Base-by-base conservation (phyloP, 805 yeast genomes). In the Ogataea allantospora region DNA sequence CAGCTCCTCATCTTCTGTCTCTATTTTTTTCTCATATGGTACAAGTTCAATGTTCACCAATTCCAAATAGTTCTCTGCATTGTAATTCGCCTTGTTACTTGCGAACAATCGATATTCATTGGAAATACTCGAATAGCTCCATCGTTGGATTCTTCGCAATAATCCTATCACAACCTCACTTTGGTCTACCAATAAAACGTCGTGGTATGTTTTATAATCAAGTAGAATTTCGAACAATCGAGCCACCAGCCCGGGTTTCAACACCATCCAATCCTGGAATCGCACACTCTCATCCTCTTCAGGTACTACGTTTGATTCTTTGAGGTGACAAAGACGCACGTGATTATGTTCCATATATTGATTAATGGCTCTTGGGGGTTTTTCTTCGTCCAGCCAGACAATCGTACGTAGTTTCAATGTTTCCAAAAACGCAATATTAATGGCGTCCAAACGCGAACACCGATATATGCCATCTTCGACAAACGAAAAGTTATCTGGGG, bases 401-500 rank as follows among this genome's bases (percentile, higher is more conserved):
- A 91, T 72, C 4, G 88, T 75, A 46, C 74, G 75, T 35, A 91
- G 67, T 18, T 72, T 68, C 19, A 91, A 67, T 0, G 96, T 85
- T 40, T 78, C 83, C 17, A 91, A 57, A 54, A 89, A 91, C 18
- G 93, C 83, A 41, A 81, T 70, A 57, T 85, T 82, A 40, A 85
- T 78, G 1, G 86, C 76, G 42, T 84, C 91, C 8, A 91, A 62
- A 50, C 80, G 78, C 4, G 93, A 74, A 53, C 96, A 86, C 37
- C 97, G 71, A 63, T 85, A 83, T 1, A 91, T 66, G 0, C 95
- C 95, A 17, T 82, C 80, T 62, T 93, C 97, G 4, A 89, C 96
- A 20, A 88, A 70, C 0, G 96, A 95, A 65, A 85, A 93, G 57
- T 85, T 86, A 33, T 88, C 91, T 1, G 99, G 98, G 1, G 96